phyloP scores from a whole-genome alignment of 2,329 filamentous ascomycete genomes.

The Coniochaeta sp. region DNA sequence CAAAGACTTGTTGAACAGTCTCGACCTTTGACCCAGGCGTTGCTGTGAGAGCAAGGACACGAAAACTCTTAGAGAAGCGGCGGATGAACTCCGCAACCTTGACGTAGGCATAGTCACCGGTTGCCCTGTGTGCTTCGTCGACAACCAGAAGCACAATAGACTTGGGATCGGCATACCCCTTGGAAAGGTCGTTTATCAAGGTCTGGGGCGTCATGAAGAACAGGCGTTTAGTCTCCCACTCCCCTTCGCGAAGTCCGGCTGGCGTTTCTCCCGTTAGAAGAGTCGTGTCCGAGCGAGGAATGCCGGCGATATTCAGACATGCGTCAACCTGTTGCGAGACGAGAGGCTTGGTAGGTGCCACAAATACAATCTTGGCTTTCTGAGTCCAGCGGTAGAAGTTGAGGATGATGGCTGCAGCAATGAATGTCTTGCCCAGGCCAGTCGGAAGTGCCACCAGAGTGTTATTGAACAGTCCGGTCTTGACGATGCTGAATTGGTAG shows the following conservation, averaged over 20 bases:
- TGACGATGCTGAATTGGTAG: conserved; percentile 95
- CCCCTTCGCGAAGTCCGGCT: conserved; percentile 72
- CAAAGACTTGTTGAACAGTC: conserved; percentile 88
- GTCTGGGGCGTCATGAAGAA: conserved; percentile 99
- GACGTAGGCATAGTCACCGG: conserved; percentile 90
- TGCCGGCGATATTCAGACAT: conserved; percentile 86
- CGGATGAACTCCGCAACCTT: conserved; percentile 84
- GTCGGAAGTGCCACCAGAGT: conserved; percentile 90
- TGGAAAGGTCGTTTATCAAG: conserved; percentile 82
- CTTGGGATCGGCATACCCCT: conserved; percentile 88
- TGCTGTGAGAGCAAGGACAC: conserved; percentile 85
- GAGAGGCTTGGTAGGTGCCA: conserved; percentile 91
- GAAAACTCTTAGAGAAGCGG: conserved; percentile 84
- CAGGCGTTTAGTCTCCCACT: conserved; percentile 80
- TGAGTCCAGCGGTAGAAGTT: conserved; percentile 95
- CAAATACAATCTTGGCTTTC: conserved; percentile 84
- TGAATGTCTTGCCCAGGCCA: conserved; percentile 94
- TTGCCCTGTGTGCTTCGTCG: conserved; percentile 92
- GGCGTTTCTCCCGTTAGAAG: conserved; percentile 80
- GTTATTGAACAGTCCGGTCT: conserved; percentile 86
- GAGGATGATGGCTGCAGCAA: conserved; percentile 93
- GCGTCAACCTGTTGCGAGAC: conserved; percentile 95
- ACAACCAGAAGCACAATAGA: conserved; percentile 85
- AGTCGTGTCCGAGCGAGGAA: conserved; percentile 80
- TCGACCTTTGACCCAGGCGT: conserved; percentile 90